Evolutionary conservation across 805 yeast genomes (phyloP).

Genomic region (Yarrowia sp.): DNA sequence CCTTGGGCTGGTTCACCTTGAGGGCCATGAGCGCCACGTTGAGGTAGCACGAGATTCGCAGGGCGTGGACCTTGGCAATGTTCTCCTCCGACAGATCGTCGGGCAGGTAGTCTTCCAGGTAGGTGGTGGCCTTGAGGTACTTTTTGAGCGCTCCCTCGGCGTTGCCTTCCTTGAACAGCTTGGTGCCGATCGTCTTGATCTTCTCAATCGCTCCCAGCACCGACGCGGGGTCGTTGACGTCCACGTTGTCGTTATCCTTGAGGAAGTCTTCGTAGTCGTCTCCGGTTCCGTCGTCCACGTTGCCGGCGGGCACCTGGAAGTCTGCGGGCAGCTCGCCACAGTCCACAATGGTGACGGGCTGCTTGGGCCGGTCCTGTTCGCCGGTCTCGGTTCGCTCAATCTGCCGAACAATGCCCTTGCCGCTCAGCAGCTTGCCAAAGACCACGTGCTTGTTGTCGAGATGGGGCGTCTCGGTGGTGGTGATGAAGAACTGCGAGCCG

Average conservation of each 20-base stretch:
- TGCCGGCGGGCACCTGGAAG: constrained; percentile 56
- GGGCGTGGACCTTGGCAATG: constrained; percentile 50
- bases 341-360: constrained; percentile 72
- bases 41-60: constrained; percentile 67
- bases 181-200: constrained; percentile 83
- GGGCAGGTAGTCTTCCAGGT: constrained; percentile 75
- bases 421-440: constrained; percentile 85
- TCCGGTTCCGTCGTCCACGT: constrained; percentile 77
- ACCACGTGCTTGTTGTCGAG: constrained; percentile 96
- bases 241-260: constrained; percentile 71
- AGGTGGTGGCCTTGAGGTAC: constrained; percentile 74
- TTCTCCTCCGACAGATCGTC: constrained; percentile 67
- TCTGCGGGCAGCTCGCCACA: constrained; percentile 79
- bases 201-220: constrained; percentile 70
- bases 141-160: constrained; percentile 64
- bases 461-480: constrained; percentile 93
- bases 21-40: constrained; percentile 79
- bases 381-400: constrained; percentile 76
- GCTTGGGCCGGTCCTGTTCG: constrained; percentile 70
- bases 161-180: constrained; percentile 70
- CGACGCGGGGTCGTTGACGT: constrained; percentile 60
- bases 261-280: constrained; percentile 79
- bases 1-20: constrained; percentile 64
- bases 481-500: constrained; percentile 94
- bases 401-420: constrained; percentile 79